Evolutionary conservation across 1,284 basidiomycete genomes (phyloP), one percentile per base, ranked within the genome.

Genomic region (Moniliella sp.): DNA sequence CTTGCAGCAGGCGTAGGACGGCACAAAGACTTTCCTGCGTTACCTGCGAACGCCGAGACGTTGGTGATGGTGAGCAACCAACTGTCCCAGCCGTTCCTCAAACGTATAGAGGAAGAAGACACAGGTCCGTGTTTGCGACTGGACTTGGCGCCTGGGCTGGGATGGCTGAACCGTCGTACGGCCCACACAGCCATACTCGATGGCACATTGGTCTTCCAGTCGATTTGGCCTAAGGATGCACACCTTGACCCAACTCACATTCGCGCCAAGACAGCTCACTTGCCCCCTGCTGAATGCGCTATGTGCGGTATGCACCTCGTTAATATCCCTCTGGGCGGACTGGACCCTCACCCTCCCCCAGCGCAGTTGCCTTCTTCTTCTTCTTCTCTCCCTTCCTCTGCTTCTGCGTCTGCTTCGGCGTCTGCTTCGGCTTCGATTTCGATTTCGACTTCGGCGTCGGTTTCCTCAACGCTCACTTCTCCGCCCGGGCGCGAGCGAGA

Each of bases 81-180:
- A 28, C 51, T 63, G 16, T 70, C 73, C 0, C 68, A 84, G 29
- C 77, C 86, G 0, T 93, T 93, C 63, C 62, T 94, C 15, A 71
- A 78, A 11, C 70, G 88, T 18, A 64, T 84, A 13, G 62, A 78
- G 15, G 67, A 69, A 3, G 91, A 97, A 63, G 88, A 97, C 62
- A 79, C 86, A 12, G 91, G 97, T 45, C 81, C 88, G 0, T 81
- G 83, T 0, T 66, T 94, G 21, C 75, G 91, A 2, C 70, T 97
- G 14, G 84, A 94, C 55, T 65, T 81, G n/a, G 84, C 88, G 0
- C 81, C 86, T 0, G 81, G 83, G 9, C 67, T 97, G 16, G 86
- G 82, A 48, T 94, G 82, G 78, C 68, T 97, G 9, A 78, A 78
- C 5, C 71, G 88, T 13, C 73, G 84, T 17, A 74, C 75, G n/a